These are phyloP conservation scores for Stentor coeruleus DNA, from an alignment of 73 alveolate genomes.

Conservation along the genomic window DNA sequence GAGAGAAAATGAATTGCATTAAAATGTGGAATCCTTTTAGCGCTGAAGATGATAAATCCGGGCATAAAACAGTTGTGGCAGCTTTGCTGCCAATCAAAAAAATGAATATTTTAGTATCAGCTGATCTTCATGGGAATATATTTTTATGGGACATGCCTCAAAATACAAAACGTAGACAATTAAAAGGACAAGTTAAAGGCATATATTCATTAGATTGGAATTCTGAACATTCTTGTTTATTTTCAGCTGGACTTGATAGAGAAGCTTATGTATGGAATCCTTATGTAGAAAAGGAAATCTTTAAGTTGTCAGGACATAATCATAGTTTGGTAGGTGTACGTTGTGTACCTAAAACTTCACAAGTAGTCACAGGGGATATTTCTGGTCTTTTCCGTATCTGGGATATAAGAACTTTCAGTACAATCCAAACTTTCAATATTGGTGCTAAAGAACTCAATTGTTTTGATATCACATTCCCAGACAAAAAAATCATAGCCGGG, in stretches of 20 bases:
- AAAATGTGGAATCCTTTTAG: slow-evolving; percentile 89
- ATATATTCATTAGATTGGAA: slow-evolving; percentile 85
- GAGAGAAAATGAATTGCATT: slow-evolving; percentile 56
- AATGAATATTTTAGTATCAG: slow-evolving; percentile 67
- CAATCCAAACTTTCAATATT: slow-evolving; percentile 89
- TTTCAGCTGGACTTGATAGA: slow-evolving; percentile 88
- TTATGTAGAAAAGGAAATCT: slow-evolving; percentile 95
- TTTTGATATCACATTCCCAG: slow-evolving; percentile 88
- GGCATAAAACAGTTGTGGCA: slow-evolving; percentile 79
- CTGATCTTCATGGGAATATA: slow-evolving; percentile 80
- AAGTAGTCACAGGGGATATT: slow-evolving; percentile 97
- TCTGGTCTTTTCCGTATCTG: slow-evolving; percentile 96
- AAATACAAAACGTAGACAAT: slow-evolving; percentile 48
- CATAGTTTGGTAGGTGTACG: slow-evolving; percentile 95
- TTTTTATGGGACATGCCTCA: slow-evolving; percentile 81
- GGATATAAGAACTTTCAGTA: slow-evolving; percentile 93
- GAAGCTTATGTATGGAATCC: slow-evolving; percentile 94
- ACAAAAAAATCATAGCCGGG: slow-evolving; percentile 92
- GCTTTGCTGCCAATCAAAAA: slow-evolving; percentile 79
- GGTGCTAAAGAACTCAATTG: slow-evolving; percentile 90
- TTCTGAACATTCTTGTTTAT: slow-evolving; percentile 61
- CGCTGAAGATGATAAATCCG: slow-evolving; percentile 56
- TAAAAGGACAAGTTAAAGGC: slow-evolving; percentile 81
- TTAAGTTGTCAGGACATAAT: slow-evolving; percentile 92
- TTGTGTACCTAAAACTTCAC: slow-evolving; percentile 82